Conservation (phyloP, 495 filamentous ascomycete species). For the Ascobolus immersus region DNA sequence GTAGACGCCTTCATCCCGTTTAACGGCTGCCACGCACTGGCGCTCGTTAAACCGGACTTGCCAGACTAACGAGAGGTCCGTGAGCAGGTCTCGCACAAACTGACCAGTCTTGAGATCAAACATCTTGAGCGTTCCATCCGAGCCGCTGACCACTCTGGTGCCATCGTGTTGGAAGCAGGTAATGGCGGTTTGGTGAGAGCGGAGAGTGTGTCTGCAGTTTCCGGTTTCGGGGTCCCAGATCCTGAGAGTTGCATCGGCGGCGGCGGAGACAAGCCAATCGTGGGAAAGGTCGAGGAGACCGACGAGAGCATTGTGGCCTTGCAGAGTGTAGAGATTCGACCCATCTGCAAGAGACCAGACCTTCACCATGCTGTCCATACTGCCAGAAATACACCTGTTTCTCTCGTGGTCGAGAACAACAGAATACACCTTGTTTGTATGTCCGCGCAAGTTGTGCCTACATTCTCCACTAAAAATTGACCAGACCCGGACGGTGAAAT, state of each 20-base stretch:
- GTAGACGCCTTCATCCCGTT: slow-evolving; percentile 73
- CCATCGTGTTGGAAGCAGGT: slow-evolving; percentile 98
- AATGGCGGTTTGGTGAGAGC: slow-evolving; percentile 86
- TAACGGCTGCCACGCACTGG: slow-evolving; percentile 86
- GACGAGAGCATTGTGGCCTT: slow-evolving; percentile 83
- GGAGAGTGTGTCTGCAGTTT: slow-evolving; percentile 66
- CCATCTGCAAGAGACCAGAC: slow-evolving; percentile 94
- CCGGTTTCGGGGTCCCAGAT: slow-evolving; percentile 96
- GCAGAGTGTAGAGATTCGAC: slow-evolving; percentile 60
- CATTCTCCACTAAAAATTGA: slow-evolving; percentile 85
- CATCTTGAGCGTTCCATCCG: slow-evolving; percentile 91
- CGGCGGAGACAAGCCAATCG: slow-evolving; percentile 77
- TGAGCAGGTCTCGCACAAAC: slow-evolving; percentile 79
- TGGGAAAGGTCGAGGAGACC: slow-evolving; percentile 69
- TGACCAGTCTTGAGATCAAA: slow-evolving; percentile 87
- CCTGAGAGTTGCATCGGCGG: slow-evolving; percentile 77
- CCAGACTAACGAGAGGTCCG: slow-evolving; percentile 90
- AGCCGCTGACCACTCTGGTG: slow-evolving; percentile 87
- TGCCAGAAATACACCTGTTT: slow-evolving; percentile 88
- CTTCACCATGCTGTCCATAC: slow-evolving; percentile 95
- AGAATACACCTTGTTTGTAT: slow-evolving; percentile 86
- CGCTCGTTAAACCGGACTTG: slow-evolving; percentile 95
- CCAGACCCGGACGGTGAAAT: slow-evolving; percentile 90
- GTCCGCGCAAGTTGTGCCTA: slow-evolving; percentile 66
- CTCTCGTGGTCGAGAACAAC: slow-evolving; percentile 82